Percentiles rank a stretch among this genome's conserved stretches.
Conservation (phyloP, 2,329 filamentous ascomycete genomes). For the Keithomyces neogunnii region DNA sequence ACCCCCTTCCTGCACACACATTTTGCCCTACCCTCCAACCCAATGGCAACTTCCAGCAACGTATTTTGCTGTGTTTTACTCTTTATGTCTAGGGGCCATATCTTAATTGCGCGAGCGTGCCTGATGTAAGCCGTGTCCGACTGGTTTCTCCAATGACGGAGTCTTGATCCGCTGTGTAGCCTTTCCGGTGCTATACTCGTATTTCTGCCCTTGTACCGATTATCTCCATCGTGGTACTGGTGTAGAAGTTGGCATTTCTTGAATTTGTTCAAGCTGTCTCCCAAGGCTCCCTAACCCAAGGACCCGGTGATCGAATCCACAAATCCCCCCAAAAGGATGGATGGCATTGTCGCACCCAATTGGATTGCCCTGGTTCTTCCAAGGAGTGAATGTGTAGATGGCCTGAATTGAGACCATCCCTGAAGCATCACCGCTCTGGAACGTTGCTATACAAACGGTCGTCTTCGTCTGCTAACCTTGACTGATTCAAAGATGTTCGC, state of each 20-base stretch:
- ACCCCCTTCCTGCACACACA: constrained; percentile 30
- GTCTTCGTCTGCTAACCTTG: constrained; percentile 69
- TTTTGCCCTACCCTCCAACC: constrained; percentile 22
- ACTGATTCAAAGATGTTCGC: constrained; percentile 78
- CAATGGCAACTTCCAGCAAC: constrained; percentile 49
- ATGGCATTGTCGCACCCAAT: constrained; percentile 44
- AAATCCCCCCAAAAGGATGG: constrained; percentile 31
- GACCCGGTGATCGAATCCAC: constrained; percentile 41
- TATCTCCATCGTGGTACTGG: constrained; percentile 57
- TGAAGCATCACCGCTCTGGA: constrained; percentile 45
- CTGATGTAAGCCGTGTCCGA: constrained; percentile 74
- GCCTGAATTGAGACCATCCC: constrained; percentile 39
- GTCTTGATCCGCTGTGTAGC: constrained; percentile 62
- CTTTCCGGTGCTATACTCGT: constrained; percentile 57
- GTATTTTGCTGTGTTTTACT: constrained; percentile 70
- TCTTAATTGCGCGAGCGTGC: constrained; percentile 86
- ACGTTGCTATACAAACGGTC: constrained; percentile 45
- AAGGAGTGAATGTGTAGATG: constrained; percentile 43
- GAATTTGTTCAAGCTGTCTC: constrained; percentile 63
- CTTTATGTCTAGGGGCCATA: constrained; percentile 73
- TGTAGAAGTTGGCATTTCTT: constrained; percentile 70
- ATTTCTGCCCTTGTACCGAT: constrained; percentile 64
- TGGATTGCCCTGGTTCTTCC: constrained; percentile 50
- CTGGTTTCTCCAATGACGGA: constrained; percentile 71
- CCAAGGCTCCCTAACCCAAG: constrained; percentile 50